Evolutionary conservation across 1,284 basidiomycete species (phyloP), one percentile per base, ranked within the genome.

Genomic region (Meira miltonrushii): DNA sequence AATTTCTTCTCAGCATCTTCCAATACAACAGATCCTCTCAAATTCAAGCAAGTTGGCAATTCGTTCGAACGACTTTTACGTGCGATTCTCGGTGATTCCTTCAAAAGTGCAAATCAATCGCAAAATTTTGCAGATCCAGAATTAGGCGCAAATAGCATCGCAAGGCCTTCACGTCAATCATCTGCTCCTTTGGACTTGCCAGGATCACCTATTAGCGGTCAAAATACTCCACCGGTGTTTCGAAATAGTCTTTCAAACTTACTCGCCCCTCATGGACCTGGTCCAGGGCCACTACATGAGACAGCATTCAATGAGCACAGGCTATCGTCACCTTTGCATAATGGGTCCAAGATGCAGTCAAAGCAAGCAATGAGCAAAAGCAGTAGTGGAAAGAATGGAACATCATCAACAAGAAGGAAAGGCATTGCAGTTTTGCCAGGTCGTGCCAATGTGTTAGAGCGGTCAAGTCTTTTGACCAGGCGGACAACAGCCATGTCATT

Each of bases 401-500:
- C 28, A 8, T 8, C 28, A 4, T 4, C 8, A 8, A 33, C 28
- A 33, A 33, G 28, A 33, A 33, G 28, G 8, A 33, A 33, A 8
- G 28, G 28, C 3, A 33, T 33, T 23, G 12, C 51, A 11, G 19
- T 33, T 8, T 39, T 57, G 17, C 60, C 60, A 43, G 39, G 50
- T n/a, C n/a, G 40, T n/a, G 49, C 59, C 6, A 51, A 62, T 28
- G 40, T 47, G 17, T 55, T 51, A 9, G 23, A 25, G 15, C 52
- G 59, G 8, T 21, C 58, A 7, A 43, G 48, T 52, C 33, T 62
- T 17, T 49, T 62, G 25, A 54, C 52, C 9, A 38, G 58, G n/a
- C 41, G 54, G 21, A 60, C 58, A 4, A 33, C 51, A 1, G 59
- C 56, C 39, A 46, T 62, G 11, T 60, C 51, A n/a, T 46, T 62